These are phyloP conservation scores for Allantophomopsis lycopodina DNA, from an alignment of 2,329 filamentous ascomycete species.

Conservation along the genomic window DNA sequence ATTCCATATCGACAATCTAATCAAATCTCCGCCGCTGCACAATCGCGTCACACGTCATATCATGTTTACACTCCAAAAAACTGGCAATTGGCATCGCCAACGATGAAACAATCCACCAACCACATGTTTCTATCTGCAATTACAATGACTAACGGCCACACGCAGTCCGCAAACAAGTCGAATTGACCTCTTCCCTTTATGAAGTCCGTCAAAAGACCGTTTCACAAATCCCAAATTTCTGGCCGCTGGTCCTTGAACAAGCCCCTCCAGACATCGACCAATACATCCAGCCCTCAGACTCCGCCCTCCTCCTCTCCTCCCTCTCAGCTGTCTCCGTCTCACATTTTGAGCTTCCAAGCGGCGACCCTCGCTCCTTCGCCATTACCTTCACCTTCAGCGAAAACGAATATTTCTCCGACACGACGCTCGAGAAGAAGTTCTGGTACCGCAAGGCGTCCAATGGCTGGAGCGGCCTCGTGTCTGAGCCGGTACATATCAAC, in stretches of 20 bases:
- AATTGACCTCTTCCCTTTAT: conserved; percentile 58
- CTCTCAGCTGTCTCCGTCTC: conserved; percentile 62
- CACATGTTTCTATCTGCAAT: conserved; percentile 2
- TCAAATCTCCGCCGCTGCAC: no score
- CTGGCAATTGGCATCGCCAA: no score
- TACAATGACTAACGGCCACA: conserved; percentile 1
- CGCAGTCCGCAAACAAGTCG: conserved; percentile 59
- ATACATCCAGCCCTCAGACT: conserved; percentile 73
- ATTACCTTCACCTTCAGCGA: conserved; percentile 67
- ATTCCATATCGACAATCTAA: no score
- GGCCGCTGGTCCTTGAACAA: conserved; percentile 86
- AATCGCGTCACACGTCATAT: no score
- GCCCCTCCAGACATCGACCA: conserved; percentile 76
- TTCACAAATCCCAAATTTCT: conserved; percentile 72
- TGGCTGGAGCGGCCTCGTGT: conserved; percentile 65
- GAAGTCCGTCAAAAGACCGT: conserved; percentile 60
- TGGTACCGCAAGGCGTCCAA: conserved; percentile 62
- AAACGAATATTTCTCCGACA: conserved; percentile 74
- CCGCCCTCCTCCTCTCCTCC: conserved; percentile 52
- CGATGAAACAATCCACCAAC: not conserved
- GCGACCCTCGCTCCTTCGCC: conserved; percentile 68
- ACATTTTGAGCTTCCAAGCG: conserved; percentile 65
- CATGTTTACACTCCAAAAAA: no score
- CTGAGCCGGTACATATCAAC: conserved; percentile 74
- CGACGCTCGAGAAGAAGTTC: conserved; percentile 79